Evolutionary conservation across 768 basidiomycete species (phyloP).

Genomic region (Macrolepiota albuminosa): DNA sequence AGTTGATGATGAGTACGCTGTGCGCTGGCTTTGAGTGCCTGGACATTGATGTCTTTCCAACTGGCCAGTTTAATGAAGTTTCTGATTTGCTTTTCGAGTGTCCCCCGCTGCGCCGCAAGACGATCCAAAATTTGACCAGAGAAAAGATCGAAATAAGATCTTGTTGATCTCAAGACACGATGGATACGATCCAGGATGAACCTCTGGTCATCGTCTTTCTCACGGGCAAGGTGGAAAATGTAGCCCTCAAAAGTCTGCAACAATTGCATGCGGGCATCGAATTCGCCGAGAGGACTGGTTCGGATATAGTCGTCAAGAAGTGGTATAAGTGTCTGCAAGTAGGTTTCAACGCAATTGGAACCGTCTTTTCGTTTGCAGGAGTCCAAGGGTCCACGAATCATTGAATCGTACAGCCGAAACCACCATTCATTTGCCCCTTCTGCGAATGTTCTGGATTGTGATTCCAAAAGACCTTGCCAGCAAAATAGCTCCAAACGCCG

Average conservation of each 20-base stretch:
- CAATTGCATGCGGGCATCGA: constrained; percentile 57
- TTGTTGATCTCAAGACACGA: constrained; percentile 56
- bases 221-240: constrained; percentile 29
- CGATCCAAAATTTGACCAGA: constrained; percentile 36
- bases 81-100: constrained; percentile 75
- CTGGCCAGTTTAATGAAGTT: constrained; percentile 92
- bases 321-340: constrained; percentile 64
- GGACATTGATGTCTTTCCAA: constrained; percentile 97
- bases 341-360: constrained; percentile 33
- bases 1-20: constrained; percentile 86
- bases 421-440: constrained; percentile 62
- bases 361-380: constrained; percentile 35
- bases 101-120: constrained; percentile 51
- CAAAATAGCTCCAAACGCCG: constrained; percentile 82
- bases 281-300: constrained; percentile 82
- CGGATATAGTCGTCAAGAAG: constrained; percentile 79
- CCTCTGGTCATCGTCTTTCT: constrained; percentile 24
- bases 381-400: constrained; percentile 57
- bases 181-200: constrained; percentile 43
- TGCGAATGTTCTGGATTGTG: constrained; percentile 57
- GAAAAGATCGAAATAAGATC: constrained; percentile 63
- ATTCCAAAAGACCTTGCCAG: constrained; percentile 78
- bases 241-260: constrained; percentile 64
- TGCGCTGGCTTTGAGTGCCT: constrained; percentile 89
- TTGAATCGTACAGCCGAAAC: constrained; percentile 84